Base-by-base conservation (phyloP, 805 yeast genomes). In the Schwanniomyces yamadae region DNA sequence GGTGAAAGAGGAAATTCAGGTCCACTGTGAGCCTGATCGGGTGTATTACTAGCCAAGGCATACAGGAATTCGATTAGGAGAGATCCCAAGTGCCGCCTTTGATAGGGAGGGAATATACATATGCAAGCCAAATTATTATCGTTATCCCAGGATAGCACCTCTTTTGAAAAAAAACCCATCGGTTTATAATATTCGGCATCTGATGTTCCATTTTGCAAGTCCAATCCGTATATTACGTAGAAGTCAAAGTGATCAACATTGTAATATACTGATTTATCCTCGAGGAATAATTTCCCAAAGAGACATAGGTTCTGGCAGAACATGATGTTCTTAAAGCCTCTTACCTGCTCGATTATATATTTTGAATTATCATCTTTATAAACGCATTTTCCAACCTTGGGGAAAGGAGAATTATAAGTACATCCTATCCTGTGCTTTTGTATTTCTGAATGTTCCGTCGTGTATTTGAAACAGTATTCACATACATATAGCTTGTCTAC, bases 151-250 rank as follows among this genome's bases (percentile, higher is more conserved):
- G 96, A 81, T 0, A 84, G 64, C 28, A 83, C 63, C 52, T 93
- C 99, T 48, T 86, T 85, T 10, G 97, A 89, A 52, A 88, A 93
- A 54, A 88, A 93, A 1, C 97, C 99, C 82, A 90, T 81, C 2
- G 91, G 90, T 34, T 63, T 55, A 35, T 41, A 59, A 14, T 28
- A 18, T 18, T 23, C 32, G 17, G 44, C 37, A 15, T 39, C 33
- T 8, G 33, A 11, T 10, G 31, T 23, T 10, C 10, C 36, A 18
- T 26, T 30, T 12, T 27, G 27, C 16, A 23, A 50, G 17, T 67
- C 65, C 2, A 57, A 58, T 17, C 84, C 82, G 54, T 82, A 86
- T 3, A 81, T 66, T 18, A 88, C 71, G 56, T 80, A 93, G 57
- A 88, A 87, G 42, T 85, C 90, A 59, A 84, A 91, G 37, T 76